Percentiles rank a stretch among this genome's conserved stretches.
These are phyloP conservation scores for Aureobasidium melanogenum DNA, from an alignment of 2,329 filamentous ascomycete genomes.

Conservation along the genomic window DNA sequence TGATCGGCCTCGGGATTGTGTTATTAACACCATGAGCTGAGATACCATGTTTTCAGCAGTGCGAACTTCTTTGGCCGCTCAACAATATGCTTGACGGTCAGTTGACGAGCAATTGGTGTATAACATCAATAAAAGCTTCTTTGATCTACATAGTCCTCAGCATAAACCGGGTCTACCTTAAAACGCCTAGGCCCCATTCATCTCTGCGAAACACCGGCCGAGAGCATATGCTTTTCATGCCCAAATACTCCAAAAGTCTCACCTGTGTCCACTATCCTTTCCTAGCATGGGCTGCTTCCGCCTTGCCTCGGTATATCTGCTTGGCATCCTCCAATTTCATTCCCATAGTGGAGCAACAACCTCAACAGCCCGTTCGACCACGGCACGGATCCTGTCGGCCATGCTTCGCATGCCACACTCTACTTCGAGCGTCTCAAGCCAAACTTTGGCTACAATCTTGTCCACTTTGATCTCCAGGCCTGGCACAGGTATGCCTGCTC, in stretches of 20 bases:
- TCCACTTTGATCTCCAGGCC: constrained; percentile 82
- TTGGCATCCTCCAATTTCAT: not conserved
- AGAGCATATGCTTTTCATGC: not conserved
- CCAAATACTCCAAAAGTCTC: not conserved
- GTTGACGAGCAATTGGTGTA: not conserved
- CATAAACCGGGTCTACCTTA: not conserved
- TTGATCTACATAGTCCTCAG: not conserved
- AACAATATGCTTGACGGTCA: not conserved
- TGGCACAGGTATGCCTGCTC: constrained; percentile 80
- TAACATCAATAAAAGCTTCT: not conserved
- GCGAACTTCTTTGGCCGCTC: not conserved
- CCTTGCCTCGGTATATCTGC: not conserved
- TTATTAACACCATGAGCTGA: not conserved
- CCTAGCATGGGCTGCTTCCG: not conserved
- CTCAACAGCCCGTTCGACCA: constrained; percentile 84
- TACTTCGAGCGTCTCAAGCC: constrained; percentile 85
- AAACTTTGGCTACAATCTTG: constrained; percentile 77
- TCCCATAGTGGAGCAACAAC: constrained; percentile 16
- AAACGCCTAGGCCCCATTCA: not conserved
- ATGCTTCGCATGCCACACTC: constrained; percentile 76
- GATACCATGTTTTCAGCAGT: not conserved
- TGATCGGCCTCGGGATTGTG: not conserved
- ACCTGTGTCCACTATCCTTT: not conserved
- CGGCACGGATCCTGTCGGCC: constrained; percentile 74
- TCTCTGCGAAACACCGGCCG: not conserved